These are phyloP conservation scores for Boletales sp. DNA, from an alignment of 768 basidiomycete species.

Conservation along the genomic window DNA sequence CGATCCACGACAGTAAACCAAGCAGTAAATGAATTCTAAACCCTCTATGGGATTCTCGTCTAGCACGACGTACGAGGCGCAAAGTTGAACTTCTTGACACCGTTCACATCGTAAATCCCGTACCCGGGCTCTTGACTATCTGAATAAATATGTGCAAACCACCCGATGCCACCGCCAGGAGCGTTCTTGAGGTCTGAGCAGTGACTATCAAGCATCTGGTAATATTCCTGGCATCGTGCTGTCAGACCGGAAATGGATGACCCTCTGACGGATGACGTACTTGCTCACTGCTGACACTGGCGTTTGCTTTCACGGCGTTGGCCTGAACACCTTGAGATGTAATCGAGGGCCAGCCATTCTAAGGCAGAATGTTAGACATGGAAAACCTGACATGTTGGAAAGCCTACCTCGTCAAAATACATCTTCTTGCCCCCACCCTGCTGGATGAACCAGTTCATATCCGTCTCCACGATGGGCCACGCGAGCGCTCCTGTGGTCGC, in stretches of 20 bases:
- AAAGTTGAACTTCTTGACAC: slow-evolving; percentile 59
- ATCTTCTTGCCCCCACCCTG: slow-evolving; percentile 70
- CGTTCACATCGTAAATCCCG: slow-evolving; percentile 54
- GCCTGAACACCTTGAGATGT: slow-evolving; percentile 60
- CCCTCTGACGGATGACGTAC: slow-evolving; percentile 32
- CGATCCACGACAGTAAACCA: background rate
- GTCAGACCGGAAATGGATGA: background rate
- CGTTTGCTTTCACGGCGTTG: slow-evolving; percentile 59
- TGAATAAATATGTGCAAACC: slow-evolving; percentile 81
- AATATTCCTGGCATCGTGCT: slow-evolving; percentile 43
- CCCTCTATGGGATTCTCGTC: background rate
- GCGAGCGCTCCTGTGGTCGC: slow-evolving; percentile 45
- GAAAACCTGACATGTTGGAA: background rate
- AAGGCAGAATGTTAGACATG: background rate
- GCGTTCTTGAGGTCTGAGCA: slow-evolving; percentile 61
- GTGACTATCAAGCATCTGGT: slow-evolving; percentile 55
- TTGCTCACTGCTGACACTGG: slow-evolving; percentile 58
- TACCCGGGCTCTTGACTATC: slow-evolving; percentile 67
- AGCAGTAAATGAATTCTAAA: too few species aligned
- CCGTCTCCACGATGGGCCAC: slow-evolving; percentile 58
- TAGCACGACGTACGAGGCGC: slow-evolving; percentile 61
- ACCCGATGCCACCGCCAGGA: slow-evolving; percentile 63
- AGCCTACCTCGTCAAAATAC: slow-evolving; percentile 61
- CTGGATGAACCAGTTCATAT: slow-evolving; percentile 66
- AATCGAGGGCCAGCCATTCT: slow-evolving; percentile 79